Percentiles rank a stretch among this genome's conserved stretches.
Conservation (phyloP, 495 filamentous ascomycete genomes). For the Pseudevernia furfuracea region DNA sequence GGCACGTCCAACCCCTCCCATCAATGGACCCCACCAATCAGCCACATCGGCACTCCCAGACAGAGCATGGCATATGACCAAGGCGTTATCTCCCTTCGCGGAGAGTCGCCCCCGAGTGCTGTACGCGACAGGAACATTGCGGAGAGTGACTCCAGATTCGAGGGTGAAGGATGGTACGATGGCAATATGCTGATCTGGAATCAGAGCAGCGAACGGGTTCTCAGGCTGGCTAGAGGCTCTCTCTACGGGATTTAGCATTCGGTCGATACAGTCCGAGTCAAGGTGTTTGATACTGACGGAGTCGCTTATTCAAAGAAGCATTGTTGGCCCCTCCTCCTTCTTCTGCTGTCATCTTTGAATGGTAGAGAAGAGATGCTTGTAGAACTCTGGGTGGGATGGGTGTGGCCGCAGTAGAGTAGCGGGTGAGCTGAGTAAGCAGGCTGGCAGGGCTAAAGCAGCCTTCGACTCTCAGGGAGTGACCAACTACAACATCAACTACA, state of each 20-base stretch:
- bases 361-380: not conserved
- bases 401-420: too few relatives aligned
- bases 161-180: conserved; percentile 86
- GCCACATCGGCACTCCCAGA: conserved; percentile 92
- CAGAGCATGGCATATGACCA: conserved; percentile 95
- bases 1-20: conserved; percentile 80
- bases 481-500: too few relatives aligned
- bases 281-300: conserved; percentile 37
- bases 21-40: conserved; percentile 97
- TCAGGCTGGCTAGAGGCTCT: conserved; percentile 64
- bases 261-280: not conserved
- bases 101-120: conserved; percentile 75
- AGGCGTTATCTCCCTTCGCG: conserved; percentile 70
- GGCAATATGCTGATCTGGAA: conserved; percentile 76
- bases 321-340: not conserved
- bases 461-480: too few relatives aligned
- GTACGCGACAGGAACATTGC: conserved; percentile 90
- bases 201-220: conserved; percentile 82
- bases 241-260: conserved; percentile 58
- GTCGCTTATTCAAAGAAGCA: not conserved
- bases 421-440: too few relatives aligned
- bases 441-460: too few relatives aligned
- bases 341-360: conserved; percentile 2
- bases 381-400: too few relatives aligned
- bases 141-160: conserved; percentile 80